Conservation (phyloP, 2,329 filamentous ascomycete genomes). For the Knoxdaviesia capensis region DNA sequence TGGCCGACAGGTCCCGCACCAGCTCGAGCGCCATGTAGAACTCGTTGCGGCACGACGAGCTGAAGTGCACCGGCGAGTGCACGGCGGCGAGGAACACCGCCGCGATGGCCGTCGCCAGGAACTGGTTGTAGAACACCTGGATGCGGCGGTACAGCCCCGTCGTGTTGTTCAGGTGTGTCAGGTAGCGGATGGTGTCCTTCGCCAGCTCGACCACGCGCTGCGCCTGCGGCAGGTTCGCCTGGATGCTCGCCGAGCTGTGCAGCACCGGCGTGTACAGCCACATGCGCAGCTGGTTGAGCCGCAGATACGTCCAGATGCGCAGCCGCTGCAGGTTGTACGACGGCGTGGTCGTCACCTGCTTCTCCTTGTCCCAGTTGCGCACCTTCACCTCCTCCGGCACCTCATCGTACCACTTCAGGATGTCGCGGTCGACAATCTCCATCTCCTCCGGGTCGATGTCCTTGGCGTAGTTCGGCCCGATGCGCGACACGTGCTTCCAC, state of each 20-base stretch:
- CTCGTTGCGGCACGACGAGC: slow-evolving; percentile 46
- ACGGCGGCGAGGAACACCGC: slow-evolving; percentile 60
- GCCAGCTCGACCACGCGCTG: slow-evolving; percentile 55
- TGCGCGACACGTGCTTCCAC: slow-evolving; percentile 60
- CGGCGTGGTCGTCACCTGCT: slow-evolving; percentile 30
- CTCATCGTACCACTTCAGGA: slow-evolving; percentile 68
- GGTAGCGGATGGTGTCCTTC: slow-evolving; percentile 54
- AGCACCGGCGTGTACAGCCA: slow-evolving; percentile 75
- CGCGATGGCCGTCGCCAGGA: slow-evolving; percentile 53
- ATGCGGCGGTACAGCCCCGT: slow-evolving; percentile 51
- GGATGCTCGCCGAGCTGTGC: slow-evolving; percentile 67
- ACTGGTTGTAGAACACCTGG: slow-evolving; percentile 66
- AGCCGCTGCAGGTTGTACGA: slow-evolving; percentile 52
- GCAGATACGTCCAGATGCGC: slow-evolving; percentile 66
- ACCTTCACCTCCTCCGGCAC: slow-evolving; percentile 41
- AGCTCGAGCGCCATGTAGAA: slow-evolving; percentile 64
- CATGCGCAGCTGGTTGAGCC: slow-evolving; percentile 78
- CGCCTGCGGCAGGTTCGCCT: slow-evolving; percentile 52
- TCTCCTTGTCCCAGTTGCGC: slow-evolving; percentile 36
- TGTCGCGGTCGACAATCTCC: slow-evolving; percentile 61
- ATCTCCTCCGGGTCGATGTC: slow-evolving; percentile 57
- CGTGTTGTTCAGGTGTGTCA: slow-evolving; percentile 51
- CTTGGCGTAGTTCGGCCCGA: slow-evolving; percentile 36
- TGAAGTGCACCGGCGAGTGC: slow-evolving; percentile 55
- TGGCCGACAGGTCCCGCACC: slow-evolving; percentile 50